A percentile compares a stretch with the other conserved stretches of the same genome.
phyloP scores from a whole-genome alignment of 768 basidiomycete genomes.

The Mycena olivaceomarginata region DNA sequence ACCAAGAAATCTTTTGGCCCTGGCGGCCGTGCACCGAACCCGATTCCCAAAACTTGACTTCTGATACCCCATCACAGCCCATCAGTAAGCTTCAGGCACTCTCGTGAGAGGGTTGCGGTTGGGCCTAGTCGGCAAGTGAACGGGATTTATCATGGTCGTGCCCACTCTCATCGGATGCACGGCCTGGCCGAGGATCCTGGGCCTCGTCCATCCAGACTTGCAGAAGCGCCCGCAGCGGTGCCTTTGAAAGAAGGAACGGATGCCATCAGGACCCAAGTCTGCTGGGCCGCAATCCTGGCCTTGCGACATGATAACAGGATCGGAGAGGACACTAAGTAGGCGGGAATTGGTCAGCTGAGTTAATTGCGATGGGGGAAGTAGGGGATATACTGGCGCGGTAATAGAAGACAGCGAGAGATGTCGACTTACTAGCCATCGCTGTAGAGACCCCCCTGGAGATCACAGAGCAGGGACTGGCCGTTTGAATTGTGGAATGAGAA shows the following conservation, averaged over 20 bases:
- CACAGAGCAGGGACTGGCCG: neutral
- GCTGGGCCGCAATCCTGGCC: neutral
- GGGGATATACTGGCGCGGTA: too few species aligned
- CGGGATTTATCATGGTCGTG: neutral
- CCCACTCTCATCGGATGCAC: neutral
- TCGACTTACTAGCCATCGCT: neutral
- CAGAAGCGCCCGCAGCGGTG: conserved; percentile 1
- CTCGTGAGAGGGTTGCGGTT: conserved; percentile 1
- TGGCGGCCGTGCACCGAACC: too few species aligned
- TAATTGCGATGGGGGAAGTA: neutral
- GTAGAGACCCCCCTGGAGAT: neutral
- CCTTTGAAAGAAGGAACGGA: neutral
- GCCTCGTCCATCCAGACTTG: neutral
- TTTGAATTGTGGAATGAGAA: neutral
- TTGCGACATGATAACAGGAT: conserved; percentile 1
- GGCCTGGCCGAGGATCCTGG: neutral
- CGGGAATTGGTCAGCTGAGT: neutral
- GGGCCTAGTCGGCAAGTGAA: neutral
- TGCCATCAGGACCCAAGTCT: neutral
- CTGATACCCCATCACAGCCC: too few species aligned
- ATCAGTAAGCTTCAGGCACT: neutral
- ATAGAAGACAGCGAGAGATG: neutral
- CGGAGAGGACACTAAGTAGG: neutral
- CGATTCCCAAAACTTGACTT: too few species aligned
- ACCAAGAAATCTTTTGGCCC: too few species aligned